Base-by-base conservation (phyloP, 768 basidiomycete genomes). In the Mycena capillaripes region DNA sequence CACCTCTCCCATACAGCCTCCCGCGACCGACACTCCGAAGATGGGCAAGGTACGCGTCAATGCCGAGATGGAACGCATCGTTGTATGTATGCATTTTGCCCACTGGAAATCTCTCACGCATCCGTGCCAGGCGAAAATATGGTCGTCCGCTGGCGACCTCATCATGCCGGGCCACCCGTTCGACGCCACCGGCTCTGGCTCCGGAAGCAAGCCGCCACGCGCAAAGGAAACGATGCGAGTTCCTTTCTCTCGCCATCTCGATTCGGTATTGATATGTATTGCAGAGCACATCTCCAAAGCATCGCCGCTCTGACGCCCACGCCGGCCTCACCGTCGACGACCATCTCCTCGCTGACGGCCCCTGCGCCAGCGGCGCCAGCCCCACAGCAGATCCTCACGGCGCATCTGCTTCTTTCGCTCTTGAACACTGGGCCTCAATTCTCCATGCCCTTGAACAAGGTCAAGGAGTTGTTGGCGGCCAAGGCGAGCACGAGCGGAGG, bases 321-420 rank as follows among this genome's bases (percentile, higher is more conserved):
- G 30, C 87, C 88, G 11, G 78, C 81, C 14, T 92, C 93, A 9
- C 92, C 93, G 4, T 84, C 88, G 16, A 83, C 87, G 0, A 89
- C 91, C 11, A 86, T 88, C 32, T 91, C 91, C 7, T 88, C 85
- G 14, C 72, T 80, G 14, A 79, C 84, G 14, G 74, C 81, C n/a
- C 72, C 76, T 16, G 66, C 66, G 8, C 73, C 80, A 7, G 69
- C 76, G n/a, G 79, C 81, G 14, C 89, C 89, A 1, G 90, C 91
- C 7, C 81, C 87, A 30, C 93, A 94, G 75, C 93, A 94, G 76
- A 87, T 95, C 16, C 84, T 93, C 71, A 94, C 89, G 3, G 93
- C 93, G 4, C 86, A 90, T 76, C 82, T 95, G 53, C 85, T 95
- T 16, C 84, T 90, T 55, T 81, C 86, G 23, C 84, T 95, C 19